Conservation (phyloP, 2,329 filamentous ascomycete genomes). For the Colletotrichum scovillei region DNA sequence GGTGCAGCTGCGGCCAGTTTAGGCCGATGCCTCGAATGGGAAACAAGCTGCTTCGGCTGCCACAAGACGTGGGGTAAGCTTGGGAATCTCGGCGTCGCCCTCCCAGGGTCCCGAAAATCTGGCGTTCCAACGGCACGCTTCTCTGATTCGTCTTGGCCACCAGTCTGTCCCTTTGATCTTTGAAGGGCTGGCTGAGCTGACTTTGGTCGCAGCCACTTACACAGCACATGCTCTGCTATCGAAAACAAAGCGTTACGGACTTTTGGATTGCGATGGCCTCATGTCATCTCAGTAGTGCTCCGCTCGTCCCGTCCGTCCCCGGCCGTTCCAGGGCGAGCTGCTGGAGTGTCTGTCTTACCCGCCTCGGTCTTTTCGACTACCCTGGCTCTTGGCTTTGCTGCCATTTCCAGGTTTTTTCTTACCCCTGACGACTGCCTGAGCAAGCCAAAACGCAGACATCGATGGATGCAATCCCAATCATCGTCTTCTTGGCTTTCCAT, state of each 20-base stretch:
- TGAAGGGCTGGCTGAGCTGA: not conserved
- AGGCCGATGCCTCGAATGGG: constrained; percentile 31
- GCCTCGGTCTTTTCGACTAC: constrained; percentile 22
- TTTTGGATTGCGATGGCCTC: constrained; percentile 29
- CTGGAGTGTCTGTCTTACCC: constrained; percentile 22
- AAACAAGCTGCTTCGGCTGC: constrained; percentile 33
- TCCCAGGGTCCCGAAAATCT: constrained; percentile 25
- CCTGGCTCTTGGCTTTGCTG: constrained; percentile 21
- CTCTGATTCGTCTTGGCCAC: constrained; percentile 31
- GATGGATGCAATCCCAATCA: not conserved
- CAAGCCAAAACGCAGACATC: not conserved
- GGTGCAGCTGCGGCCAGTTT: constrained; percentile 28
- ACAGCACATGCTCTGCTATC: not conserved
- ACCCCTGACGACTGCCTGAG: not conserved
- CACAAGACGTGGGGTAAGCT: constrained; percentile 35
- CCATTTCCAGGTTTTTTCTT: constrained; percentile 2
- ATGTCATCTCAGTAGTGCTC: constrained; percentile 20
- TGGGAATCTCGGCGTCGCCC: constrained; percentile 32
- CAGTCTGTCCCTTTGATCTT: constrained; percentile 3
- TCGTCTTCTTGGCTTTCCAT: not conserved
- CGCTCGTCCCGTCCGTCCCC: constrained; percentile 20
- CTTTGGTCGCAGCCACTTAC: not conserved
- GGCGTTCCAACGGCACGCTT: constrained; percentile 33
- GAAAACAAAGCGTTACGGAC: not conserved
- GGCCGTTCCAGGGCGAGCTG: constrained; percentile 15